Percentiles rank a stretch among this genome's conserved stretches.
Evolutionary conservation across 768 basidiomycete genomes (phyloP).

Genomic region (Cytidiella melzeri): DNA sequence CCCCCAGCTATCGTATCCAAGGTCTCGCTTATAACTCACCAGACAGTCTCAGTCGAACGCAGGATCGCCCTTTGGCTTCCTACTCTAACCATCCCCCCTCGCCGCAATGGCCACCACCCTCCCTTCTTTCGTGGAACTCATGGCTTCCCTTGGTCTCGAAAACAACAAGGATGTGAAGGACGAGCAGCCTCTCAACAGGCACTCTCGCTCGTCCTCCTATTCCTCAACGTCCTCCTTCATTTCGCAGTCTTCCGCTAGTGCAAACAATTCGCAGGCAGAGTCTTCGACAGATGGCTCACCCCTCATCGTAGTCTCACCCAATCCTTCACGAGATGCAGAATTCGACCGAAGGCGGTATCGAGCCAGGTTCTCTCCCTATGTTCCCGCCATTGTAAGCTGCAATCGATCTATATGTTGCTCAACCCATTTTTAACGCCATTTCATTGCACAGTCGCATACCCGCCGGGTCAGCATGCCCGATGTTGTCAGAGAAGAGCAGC

Average conservation of each 20-base stretch:
- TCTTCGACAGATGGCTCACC: constrained; percentile 15
- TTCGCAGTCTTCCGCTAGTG: constrained; percentile 21
- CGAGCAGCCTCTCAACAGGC: constrained; percentile 23
- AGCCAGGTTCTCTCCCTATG: constrained; percentile 29
- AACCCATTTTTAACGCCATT: constrained; percentile 2
- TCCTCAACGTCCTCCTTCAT: constrained; percentile 21
- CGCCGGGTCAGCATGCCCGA: constrained; percentile 25
- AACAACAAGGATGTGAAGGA: constrained; percentile 30
- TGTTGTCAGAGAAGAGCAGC: constrained; percentile 17
- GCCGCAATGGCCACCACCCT: constrained; percentile 54
- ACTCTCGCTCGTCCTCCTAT: constrained; percentile 38
- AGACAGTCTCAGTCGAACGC: constrained; percentile 4
- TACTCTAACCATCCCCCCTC: not conserved
- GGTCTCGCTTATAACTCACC: constrained; percentile 14
- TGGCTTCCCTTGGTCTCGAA: constrained; percentile 76
- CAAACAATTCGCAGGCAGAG: constrained; percentile 16
- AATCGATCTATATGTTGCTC: not conserved
- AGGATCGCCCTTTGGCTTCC: constrained; percentile 20
- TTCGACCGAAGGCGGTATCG: constrained; percentile 20
- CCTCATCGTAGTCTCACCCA: constrained; percentile 23
- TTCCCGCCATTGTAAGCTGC: constrained; percentile 23
- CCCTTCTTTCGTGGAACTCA: constrained; percentile 84
- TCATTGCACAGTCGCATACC: constrained; percentile 19
- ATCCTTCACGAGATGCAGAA: constrained; percentile 17
- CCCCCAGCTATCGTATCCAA: constrained; percentile 22